A percentile compares a stretch with the other conserved stretches of the same genome.
Conservation (phyloP, 345 rosid genomes). For the Arabidopsis arenosa region DNA sequence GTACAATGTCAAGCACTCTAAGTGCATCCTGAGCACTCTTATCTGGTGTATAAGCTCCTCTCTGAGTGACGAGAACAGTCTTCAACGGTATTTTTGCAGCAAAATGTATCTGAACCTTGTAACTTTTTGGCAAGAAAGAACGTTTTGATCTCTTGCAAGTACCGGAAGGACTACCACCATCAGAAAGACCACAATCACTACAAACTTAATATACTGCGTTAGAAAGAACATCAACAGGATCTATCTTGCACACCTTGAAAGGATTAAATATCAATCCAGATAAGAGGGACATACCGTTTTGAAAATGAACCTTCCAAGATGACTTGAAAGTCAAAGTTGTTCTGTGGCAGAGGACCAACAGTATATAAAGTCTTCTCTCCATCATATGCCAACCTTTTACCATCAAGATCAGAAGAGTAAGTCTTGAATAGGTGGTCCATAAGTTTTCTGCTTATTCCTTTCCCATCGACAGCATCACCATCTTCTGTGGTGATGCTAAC, state of each 20-base stretch:
- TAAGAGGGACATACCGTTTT: conserved; percentile 52
- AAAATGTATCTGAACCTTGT: conserved; percentile 60
- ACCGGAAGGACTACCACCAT: conserved; percentile 47
- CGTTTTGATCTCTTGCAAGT: conserved; percentile 62
- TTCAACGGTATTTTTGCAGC: conserved; percentile 66
- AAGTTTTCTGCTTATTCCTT: conserved; percentile 72
- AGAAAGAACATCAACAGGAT: conserved; percentile 5
- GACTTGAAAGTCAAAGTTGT: conserved; percentile 63
- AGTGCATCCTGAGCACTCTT: conserved; percentile 66
- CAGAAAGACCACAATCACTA: conserved; percentile 49
- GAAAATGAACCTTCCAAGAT: conserved; percentile 69
- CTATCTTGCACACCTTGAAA: conserved; percentile 32
- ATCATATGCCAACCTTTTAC: conserved; percentile 77
- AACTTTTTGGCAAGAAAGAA: conserved; percentile 61
- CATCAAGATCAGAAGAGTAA: conserved; percentile 64
- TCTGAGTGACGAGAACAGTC: conserved; percentile 54
- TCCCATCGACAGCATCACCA: conserved; percentile 56
- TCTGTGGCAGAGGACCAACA: conserved; percentile 76
- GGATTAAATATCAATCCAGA: conserved; percentile 8
- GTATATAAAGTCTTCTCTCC: conserved; percentile 79
- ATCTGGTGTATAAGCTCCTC: conserved; percentile 54
- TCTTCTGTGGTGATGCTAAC: conserved; percentile 70
- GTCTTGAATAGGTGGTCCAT: conserved; percentile 72
- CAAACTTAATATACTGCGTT: conserved; percentile 17
- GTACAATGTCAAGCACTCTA: conserved; percentile 75